Evolutionary conservation across 1,284 basidiomycete genomes (phyloP), one percentile per base, ranked within the genome.

Genomic region (Microbotryomycetes sp.): DNA sequence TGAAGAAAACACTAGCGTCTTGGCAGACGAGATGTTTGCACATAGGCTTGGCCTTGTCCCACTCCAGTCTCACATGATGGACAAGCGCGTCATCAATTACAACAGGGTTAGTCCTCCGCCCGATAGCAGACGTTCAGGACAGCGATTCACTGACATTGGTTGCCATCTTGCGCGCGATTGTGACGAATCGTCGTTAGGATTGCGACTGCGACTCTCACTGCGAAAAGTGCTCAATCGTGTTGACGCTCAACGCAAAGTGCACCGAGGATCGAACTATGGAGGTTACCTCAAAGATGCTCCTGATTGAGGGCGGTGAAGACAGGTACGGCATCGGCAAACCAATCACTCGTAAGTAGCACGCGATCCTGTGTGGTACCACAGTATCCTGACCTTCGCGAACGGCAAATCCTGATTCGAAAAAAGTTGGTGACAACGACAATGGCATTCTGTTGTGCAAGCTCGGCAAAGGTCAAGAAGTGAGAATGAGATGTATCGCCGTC

Each of bases 1-100:
- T 68, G 82, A 87, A 66, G 83, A 83, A 60, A 99, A 99, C 75
- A 94, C 91, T 7, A 87, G 89, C 0, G 93, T 97, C 3, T 78
- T 99, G 31, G 89, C 94, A 1, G 96, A 99, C 77, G 96, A 99
- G 78, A 96, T 96, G 79, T 86, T 99, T 64, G 90, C 92, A 0
- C 96, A 99, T 76, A 84, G 96, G 49, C 80, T 99, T 26, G 96
- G 96, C 24, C 87, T 97, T 83, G 82, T 99, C 24, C 96, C 96
- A 6, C 79, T 99, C 23, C 80, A 89, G 52, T 94, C 90, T 55
- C 67, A 68, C 35, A 66, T 65, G 27, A 62, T 73, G 30, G 73
- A 73, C 7, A 59, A 60, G 35, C 86, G 90, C 72, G 87, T 85
- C 18, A 85, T 92, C 73, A 84, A 88, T 65, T 90, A 88, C 70